Percentiles rank a stretch among this genome's conserved stretches.
phyloP scores from a whole-genome alignment of 805 yeast species.

The Lachancea sp. region DNA sequence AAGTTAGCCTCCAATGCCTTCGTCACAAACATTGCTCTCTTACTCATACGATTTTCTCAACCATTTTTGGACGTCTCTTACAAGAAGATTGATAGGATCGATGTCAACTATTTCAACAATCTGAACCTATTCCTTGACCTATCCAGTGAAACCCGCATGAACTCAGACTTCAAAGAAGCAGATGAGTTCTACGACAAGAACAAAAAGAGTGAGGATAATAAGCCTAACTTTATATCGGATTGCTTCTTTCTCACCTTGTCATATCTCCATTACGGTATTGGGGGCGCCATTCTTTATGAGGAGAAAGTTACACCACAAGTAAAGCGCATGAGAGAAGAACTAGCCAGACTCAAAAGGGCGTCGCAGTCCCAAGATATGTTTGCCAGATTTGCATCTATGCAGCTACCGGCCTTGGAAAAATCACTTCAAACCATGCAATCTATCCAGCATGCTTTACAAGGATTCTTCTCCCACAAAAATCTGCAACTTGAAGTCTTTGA shows the following conservation, averaged over 20 bases:
- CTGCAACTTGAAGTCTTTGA: slow-evolving; percentile 67
- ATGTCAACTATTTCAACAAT: slow-evolving; percentile 58
- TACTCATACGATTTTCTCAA: slow-evolving; percentile 64
- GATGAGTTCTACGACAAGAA: slow-evolving; percentile 45
- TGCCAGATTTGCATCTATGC: slow-evolving; percentile 33
- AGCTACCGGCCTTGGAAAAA: slow-evolving; percentile 46
- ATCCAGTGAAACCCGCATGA: slow-evolving; percentile 73
- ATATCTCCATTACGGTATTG: slow-evolving; percentile 81
- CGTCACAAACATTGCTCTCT: slow-evolving; percentile 66
- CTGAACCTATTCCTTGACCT: slow-evolving; percentile 51
- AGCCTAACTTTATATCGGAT: slow-evolving; percentile 79
- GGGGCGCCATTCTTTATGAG: slow-evolving; percentile 60
- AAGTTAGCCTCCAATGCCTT: slow-evolving; percentile 72
- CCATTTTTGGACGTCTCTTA: slow-evolving; percentile 73
- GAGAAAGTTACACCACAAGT: slow-evolving; percentile 50
- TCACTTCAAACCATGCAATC: slow-evolving; percentile 36
- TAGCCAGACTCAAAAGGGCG: slow-evolving; percentile 31
- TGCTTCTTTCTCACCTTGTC: slow-evolving; percentile 77
- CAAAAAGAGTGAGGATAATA: slow-evolving; percentile 31
- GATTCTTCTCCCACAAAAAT: slow-evolving; percentile 51
- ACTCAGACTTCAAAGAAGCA: slow-evolving; percentile 68
- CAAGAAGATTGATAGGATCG: slow-evolving; percentile 70
- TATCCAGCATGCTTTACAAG: slow-evolving; percentile 53
- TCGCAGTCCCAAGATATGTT: slow-evolving; percentile 20
- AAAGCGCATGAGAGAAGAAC: slow-evolving; percentile 39